A percentile compares a stretch with the other conserved stretches of the same genome.
Conservation (phyloP, 306 rosid genomes). For the Cicer yamashitae region DNA sequence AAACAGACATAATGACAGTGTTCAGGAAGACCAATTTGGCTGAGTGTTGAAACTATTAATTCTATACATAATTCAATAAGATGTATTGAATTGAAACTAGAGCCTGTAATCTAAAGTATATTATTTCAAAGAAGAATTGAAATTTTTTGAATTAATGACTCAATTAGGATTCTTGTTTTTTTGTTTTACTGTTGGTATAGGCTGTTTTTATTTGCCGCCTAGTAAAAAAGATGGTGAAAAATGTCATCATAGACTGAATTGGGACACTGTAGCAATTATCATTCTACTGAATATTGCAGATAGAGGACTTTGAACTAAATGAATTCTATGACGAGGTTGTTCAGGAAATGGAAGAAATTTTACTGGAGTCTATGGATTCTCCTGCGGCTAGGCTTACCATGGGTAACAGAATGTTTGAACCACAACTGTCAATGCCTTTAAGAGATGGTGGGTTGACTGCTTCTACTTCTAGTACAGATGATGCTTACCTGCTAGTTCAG, state of each 20-base stretch:
- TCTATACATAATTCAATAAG: too few species aligned
- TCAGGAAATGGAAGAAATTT: slow-evolving; percentile 95
- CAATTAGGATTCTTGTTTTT: slow-evolving; percentile 11
- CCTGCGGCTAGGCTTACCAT: slow-evolving; percentile 65
- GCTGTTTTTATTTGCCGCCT: slow-evolving; percentile 20
- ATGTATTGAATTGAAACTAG: not conserved
- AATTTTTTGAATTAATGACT: slow-evolving; percentile 19
- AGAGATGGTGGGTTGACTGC: slow-evolving; percentile 93
- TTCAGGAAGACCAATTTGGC: slow-evolving; percentile 32
- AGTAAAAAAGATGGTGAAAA: slow-evolving; percentile 22
- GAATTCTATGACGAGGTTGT: slow-evolving; percentile 86
- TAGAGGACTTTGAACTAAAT: slow-evolving; percentile 66
- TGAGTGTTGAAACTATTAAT: slow-evolving; percentile 4
- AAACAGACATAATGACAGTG: slow-evolving; percentile 7
- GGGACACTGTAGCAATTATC: slow-evolving; percentile 14
- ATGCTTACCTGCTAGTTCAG: slow-evolving; percentile 51
- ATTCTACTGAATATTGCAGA: slow-evolving; percentile 60
- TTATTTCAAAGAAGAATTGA: not conserved
- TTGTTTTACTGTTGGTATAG: not conserved
- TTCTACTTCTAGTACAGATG: slow-evolving; percentile 78
- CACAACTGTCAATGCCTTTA: slow-evolving; percentile 62
- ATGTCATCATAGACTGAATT: slow-evolving; percentile 14
- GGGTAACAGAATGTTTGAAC: slow-evolving; percentile 57
- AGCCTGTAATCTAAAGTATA: slow-evolving; percentile 23
- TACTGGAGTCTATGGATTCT: slow-evolving; percentile 81